Evolutionary conservation across 768 basidiomycete species (phyloP), one percentile per base, ranked within the genome.

Genomic region (Dacryopinax primogenitus): DNA sequence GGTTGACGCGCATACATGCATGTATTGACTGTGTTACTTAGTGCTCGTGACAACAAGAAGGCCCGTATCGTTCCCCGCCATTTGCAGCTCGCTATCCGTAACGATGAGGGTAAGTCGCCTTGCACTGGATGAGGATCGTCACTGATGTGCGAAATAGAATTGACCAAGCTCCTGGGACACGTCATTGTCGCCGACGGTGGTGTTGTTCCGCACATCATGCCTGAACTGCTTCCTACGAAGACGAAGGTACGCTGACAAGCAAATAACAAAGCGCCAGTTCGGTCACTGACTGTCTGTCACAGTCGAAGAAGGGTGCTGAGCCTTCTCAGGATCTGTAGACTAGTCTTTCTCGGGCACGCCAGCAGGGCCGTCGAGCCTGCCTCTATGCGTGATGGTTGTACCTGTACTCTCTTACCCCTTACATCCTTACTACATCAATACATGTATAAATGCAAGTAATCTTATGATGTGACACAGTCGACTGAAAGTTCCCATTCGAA

Each of bases 41-140:
- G 89, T 18, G 89, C 90, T 41, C 87, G 89, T 65, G 89, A 88
- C 77, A 91, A 91, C 81, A 91, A 90, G 82, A 89, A 93, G 80
- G 86, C 89, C 70, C 91, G 92, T 86, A 93, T 94, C 71, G 89
- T 93, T 26, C 92, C 92, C 64, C 86, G 92, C 72, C 92, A 94
- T 77, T 76, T 94, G 62, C 92, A 94, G 73, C 84, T 94, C 64
- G 92, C 92, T 69, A 91, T 94, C 76, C 83, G 92, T 70, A 91
- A 92, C 75, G 90, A 91, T 66, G 90, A 92, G 90, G 88, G 86
- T 86, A 72, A 67, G 79, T 73, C 30, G 39, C 26, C 36, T 2
- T 28, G 62, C 32, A 66, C 2, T 33, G 15, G 32, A n/a, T n/a
- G n/a, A n/a, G 12, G 3, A 65, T 7, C 30, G 1, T 16, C 33